Base-by-base conservation (phyloP, 2,329 filamentous ascomycete species). In the Penicillium crustosum region DNA sequence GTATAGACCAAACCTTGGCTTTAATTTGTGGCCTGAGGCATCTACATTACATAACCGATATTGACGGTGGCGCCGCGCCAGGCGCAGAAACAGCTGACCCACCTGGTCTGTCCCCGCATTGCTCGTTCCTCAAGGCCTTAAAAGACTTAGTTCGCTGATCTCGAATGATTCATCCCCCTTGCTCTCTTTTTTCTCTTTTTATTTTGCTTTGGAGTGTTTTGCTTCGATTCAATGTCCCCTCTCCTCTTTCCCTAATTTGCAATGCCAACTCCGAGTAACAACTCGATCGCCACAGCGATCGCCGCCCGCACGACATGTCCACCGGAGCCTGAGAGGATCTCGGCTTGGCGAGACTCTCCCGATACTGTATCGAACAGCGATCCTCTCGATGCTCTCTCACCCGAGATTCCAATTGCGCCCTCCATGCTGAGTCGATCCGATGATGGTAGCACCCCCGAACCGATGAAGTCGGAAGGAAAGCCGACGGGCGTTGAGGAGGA, bases 191-290 rank as follows among this genome's bases (percentile, higher is more conserved):
- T 44, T 57, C 9, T 19, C 4, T 49, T 51, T 52, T 50, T 44
- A 43, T 56, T 58, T 60, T 43, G 53, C 21, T 62, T 54, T 48
- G 57, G 49, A 38, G 57, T 54, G 33, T 58, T 50, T 54, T 53
- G 50, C 50, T 63, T 59, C 53, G 66, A 65, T 68, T 72, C 72
- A 66, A 75, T 76, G 73, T 72, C 65, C 69, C 65, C 65, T 65
- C 64, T 65, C 49, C 52, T 62, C 39, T 48, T 64, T 61, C 62
- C 57, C 64, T 76, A 61, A 75, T 70, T 69, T 67, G 68, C 70
- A 73, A 83, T 83, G 81, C 81, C 80, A 68, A 82, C 79, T 57
- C 77, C 76, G 66, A 78, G 74, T 71, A 66, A 73, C 75, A 77
- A 70, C 71, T 69, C 75, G 68, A 77, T 77, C 73, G 73, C 70